Evolutionary conservation across 2,329 filamentous ascomycete species (phyloP), one percentile per base, ranked within the genome.

Genomic region (Colletotrichum cuscutae): DNA sequence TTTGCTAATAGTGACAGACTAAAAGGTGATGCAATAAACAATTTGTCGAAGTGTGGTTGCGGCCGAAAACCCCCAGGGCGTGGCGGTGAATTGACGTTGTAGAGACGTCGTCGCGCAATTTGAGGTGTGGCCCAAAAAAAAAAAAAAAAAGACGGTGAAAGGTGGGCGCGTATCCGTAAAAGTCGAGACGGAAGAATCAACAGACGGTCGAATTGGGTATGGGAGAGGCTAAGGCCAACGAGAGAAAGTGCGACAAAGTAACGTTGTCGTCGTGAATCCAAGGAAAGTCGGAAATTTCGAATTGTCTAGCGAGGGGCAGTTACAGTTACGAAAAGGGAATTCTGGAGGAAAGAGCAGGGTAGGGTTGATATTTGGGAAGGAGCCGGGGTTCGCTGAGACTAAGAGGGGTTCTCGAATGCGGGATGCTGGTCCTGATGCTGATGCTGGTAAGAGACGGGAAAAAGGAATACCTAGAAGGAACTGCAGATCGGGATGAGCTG

Each of bases 221-320:
- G 8, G 42, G 22, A 26, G 59, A 12, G 22, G 53, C 13, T 30
- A n/a, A 52, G 53, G 30, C 28, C 28, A 60, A 52, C 13, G 28
- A 56, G 52, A 56, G 56, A 49, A 65, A 65, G 61, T 57, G 61
- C 46, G 30, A 70, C 70, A 46, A 42, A 30, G 60, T 52, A 61
- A 72, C 54, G 70, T 57, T 49, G 54, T 60, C 54, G 60, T 71
- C 54, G 60, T 71, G 56, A 57, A 52, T 65, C 61, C 52, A 42
- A 61, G 32, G 64, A 12, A 28, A 56, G 3, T 3, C 22, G 46
- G 64, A 26, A 22, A 56, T 2, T 26, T 24, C 11, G 53, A 56
- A 22, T 52, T 28, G 22, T 57, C 35, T 49, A 65, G 69, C 42
- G 65, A 72, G 54, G 32, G 61, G 37, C 35, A 52, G 56, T 60